Evolutionary conservation across 1,139 yeast genomes (phyloP).

Genomic region (Komagataea norvegica): DNA sequence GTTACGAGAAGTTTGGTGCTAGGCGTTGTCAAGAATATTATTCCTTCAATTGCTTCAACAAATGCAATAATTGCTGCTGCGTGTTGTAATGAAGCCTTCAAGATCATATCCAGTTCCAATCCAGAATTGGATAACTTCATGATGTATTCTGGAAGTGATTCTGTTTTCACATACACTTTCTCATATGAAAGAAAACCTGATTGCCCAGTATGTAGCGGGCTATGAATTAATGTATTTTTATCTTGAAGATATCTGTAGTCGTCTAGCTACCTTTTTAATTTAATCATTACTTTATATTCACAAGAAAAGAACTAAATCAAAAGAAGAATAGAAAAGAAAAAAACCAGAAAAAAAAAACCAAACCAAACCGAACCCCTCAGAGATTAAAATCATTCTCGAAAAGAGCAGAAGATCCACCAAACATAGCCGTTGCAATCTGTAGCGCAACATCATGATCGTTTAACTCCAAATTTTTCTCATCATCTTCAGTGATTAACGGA

Average conservation of each 20-base stretch:
- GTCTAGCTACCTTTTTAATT: no score
- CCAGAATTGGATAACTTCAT: conserved; percentile 74
- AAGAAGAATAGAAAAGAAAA: background rate
- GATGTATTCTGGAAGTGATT: conserved; percentile 81
- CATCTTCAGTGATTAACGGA: no score
- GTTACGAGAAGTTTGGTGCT: conserved; percentile 68
- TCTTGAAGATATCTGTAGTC: no score
- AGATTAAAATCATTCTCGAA: conserved; percentile 2
- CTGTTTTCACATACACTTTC: conserved; percentile 71
- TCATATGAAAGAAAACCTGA: conserved; percentile 52
- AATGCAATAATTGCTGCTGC: conserved; percentile 91
- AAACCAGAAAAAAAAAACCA: background rate
- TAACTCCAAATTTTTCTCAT: background rate
- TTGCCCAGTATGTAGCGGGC: conserved; percentile 75
- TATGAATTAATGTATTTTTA: conserved; percentile 8
- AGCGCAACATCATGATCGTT: conserved; percentile 22
- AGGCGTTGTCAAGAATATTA: conserved; percentile 88
- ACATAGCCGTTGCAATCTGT: conserved; percentile 25
- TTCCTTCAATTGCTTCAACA: conserved; percentile 93
- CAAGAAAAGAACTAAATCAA: conserved; percentile 1
- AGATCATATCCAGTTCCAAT: conserved; percentile 63
- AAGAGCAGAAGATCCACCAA: conserved; percentile 13
- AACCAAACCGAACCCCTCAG: background rate
- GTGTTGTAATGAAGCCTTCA: conserved; percentile 85
- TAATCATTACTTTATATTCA: no score